A percentile compares a stretch with the other conserved stretches of the same genome.
Conservation (phyloP, 2,329 filamentous ascomycete genomes). For the Fusarium burgessii region DNA sequence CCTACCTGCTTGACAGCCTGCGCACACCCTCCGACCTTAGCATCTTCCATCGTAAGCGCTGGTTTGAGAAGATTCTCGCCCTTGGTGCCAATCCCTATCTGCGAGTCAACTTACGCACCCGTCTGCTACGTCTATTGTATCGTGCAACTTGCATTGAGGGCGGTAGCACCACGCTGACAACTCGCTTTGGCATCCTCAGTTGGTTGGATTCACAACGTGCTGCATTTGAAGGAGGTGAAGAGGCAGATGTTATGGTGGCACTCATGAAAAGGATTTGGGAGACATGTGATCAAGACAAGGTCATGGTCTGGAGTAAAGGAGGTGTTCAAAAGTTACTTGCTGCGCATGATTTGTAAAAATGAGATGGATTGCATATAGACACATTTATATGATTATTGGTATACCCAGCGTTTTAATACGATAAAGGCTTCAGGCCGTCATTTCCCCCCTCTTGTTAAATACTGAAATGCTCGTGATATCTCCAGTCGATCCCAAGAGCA, state of each 20-base stretch:
- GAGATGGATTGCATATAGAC: constrained; percentile 2
- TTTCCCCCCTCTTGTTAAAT: not conserved
- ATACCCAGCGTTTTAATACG: constrained; percentile 35
- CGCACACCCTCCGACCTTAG: constrained; percentile 69
- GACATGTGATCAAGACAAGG: constrained; percentile 74
- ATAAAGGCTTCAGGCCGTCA: not conserved
- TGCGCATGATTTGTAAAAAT: constrained; percentile 11
- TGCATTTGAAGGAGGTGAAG: constrained; percentile 55
- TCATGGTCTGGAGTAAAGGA: constrained; percentile 74
- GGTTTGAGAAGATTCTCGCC: constrained; percentile 81
- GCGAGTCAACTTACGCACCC: constrained; percentile 68
- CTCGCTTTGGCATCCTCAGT: constrained; percentile 77
- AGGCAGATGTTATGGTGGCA: constrained; percentile 62
- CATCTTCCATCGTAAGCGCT: constrained; percentile 69
- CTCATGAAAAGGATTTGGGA: constrained; percentile 71
- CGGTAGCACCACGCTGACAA: constrained; percentile 84
- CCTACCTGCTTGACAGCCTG: constrained; percentile 76
- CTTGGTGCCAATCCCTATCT: constrained; percentile 76
- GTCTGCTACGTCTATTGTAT: constrained; percentile 72
- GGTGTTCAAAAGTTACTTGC: constrained; percentile 52
- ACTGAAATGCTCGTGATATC: not conserved
- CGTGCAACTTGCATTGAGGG: constrained; percentile 75
- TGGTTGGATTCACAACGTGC: constrained; percentile 77
- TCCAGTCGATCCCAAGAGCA: not conserved
- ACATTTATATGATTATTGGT: constrained; percentile 26